These are phyloP conservation scores for Nicotiana tabacum DNA, from an alignment of 257 asterid species.

Conservation along the genomic window DNA sequence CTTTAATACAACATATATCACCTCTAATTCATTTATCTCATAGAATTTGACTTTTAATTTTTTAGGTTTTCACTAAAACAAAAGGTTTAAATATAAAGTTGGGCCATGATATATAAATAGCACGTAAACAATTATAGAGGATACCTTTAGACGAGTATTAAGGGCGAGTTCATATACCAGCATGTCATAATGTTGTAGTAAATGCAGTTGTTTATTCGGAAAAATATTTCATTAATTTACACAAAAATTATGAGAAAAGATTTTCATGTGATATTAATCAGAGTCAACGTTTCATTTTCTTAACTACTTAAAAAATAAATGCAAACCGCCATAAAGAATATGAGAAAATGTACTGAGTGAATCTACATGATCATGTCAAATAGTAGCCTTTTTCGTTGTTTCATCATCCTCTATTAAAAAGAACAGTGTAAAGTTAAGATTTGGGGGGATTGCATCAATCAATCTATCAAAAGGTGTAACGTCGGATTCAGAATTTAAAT, in stretches of 20 bases:
- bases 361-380: constrained; percentile 17
- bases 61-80: too few species aligned
- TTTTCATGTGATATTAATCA: constrained; percentile 3
- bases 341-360: constrained; percentile 21
- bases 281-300: too few species aligned
- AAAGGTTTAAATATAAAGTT: too few species aligned
- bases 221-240: neutral
- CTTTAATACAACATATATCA: too few species aligned
- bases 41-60: too few species aligned
- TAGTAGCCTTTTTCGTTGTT: constrained; percentile 1
- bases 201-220: neutral
- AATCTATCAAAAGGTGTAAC: neutral
- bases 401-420: constrained; percentile 1
- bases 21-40: too few species aligned
- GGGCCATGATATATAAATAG: too few species aligned
- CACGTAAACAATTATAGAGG: too few species aligned
- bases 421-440: constrained; percentile 20
- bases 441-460: constrained; percentile 28
- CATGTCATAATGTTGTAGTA: too few species aligned
- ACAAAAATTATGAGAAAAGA: neutral
- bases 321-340: neutral
- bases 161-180: too few species aligned
- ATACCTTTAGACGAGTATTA: too few species aligned
- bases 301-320: neutral
- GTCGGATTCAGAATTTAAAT: too few species aligned